These are phyloP conservation scores for Neoboletus magnificus DNA, from an alignment of 768 basidiomycete genomes.

Conservation along the genomic window DNA sequence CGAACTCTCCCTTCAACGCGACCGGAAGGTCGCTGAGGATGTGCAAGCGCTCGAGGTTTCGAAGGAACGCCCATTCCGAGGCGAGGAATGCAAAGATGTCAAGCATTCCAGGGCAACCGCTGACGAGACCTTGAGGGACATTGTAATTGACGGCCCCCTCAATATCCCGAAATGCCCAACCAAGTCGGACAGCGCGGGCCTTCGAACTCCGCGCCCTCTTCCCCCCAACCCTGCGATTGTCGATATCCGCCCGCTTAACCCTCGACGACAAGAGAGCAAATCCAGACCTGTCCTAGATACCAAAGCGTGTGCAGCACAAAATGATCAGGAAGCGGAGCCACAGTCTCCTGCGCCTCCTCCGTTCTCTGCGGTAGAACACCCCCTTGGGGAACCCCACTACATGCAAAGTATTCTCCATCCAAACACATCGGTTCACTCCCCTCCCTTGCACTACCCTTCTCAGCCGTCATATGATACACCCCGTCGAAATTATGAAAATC, in stretches of 20 bases:
- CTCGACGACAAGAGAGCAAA: background rate
- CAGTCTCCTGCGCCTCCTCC: constrained; percentile 34
- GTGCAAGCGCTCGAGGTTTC: constrained; percentile 9
- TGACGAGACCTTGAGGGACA: constrained; percentile 3
- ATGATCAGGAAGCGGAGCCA: constrained; percentile 6
- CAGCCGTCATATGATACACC: constrained; percentile 22
- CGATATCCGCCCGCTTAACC: background rate
- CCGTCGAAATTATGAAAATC: constrained; percentile 7
- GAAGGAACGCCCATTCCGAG: constrained; percentile 9
- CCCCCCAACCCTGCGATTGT: constrained; percentile 20
- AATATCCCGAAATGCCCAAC: background rate
- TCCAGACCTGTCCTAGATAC: constrained; percentile 1
- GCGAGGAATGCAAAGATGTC: constrained; percentile 14
- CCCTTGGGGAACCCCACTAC: constrained; percentile 37
- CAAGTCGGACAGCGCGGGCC: background rate
- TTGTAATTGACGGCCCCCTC: background rate
- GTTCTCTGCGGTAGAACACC: constrained; percentile 30
- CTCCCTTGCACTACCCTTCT: constrained; percentile 24
- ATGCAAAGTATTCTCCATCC: constrained; percentile 23
- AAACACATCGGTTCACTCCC: constrained; percentile 16
- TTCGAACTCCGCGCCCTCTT: constrained; percentile 24
- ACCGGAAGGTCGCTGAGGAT: constrained; percentile 46
- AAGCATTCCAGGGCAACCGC: constrained; percentile 8
- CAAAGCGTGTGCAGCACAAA: background rate
- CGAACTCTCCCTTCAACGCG: constrained; percentile 40